phyloP scores from a whole-genome alignment of 2,329 filamentous ascomycete species.

The Thermochaetoides dissita region DNA sequence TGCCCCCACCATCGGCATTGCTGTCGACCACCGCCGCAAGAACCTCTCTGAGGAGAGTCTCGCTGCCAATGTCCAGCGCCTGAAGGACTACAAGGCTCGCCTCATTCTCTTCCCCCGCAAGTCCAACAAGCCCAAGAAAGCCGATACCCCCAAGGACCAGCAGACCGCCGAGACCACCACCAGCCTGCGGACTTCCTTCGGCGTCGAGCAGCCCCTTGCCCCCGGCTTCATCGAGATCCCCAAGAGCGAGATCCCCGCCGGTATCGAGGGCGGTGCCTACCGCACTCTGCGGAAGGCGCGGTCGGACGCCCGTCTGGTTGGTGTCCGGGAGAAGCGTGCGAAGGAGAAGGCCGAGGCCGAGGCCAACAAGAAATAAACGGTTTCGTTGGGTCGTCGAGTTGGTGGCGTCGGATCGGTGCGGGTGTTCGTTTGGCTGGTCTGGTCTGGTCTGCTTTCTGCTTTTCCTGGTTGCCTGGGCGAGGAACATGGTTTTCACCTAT shows the following conservation, averaged over 20 bases:
- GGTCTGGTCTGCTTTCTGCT: constrained; percentile 18
- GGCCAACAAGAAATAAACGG: constrained; percentile 68
- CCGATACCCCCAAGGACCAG: constrained; percentile 54
- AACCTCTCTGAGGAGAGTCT: constrained; percentile 96
- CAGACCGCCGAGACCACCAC: constrained; percentile 57
- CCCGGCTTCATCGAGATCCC: constrained; percentile 59
- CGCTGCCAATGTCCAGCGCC: constrained; percentile 86
- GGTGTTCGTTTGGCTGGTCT: constrained; percentile 20
- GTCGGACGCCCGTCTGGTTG: constrained; percentile 66
- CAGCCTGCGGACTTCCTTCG: constrained; percentile 40
- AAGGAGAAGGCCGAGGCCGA: constrained; percentile 78
- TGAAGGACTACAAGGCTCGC: constrained; percentile 93
- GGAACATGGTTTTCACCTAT: constrained; percentile 7
- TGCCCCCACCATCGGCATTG: constrained; percentile 90
- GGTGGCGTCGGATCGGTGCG: constrained; percentile 13
- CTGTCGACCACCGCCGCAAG: constrained; percentile 89
- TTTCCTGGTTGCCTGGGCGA: constrained; percentile 18
- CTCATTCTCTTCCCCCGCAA: constrained; percentile 97
- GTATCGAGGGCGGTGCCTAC: constrained; percentile 73
- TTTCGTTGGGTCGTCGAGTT: constrained; percentile 1
- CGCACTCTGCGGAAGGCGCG: constrained; percentile 70
- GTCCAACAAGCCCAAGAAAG: constrained; percentile 84
- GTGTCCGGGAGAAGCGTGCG: constrained; percentile 83
- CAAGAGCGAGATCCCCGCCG: constrained; percentile 66
- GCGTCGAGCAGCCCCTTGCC: constrained; percentile 45